Evolutionary conservation across 1,284 basidiomycete species (phyloP), one percentile per base, ranked within the genome.

Genomic region (Coriolopsis trogii): DNA sequence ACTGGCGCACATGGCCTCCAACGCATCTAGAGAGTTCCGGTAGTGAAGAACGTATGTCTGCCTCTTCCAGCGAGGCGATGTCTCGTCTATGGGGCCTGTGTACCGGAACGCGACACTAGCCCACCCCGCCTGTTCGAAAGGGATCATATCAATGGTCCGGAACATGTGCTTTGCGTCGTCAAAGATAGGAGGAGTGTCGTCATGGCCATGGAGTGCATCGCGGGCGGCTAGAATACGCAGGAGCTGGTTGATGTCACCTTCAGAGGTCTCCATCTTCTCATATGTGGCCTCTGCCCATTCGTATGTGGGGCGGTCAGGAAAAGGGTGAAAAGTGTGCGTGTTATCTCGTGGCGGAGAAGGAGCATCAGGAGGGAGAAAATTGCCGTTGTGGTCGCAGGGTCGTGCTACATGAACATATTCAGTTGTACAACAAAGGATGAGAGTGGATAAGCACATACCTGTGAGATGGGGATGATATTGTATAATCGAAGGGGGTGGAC

Each of bases 1-100:
- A 13, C 31, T 33, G 13, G 30, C 30, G 5, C 13, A 12, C 1
- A 31, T 31, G 4, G 5, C 16, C 4, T 31, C 10, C 7, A 31
- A 12, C 5, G 30, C 30, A 12, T 31, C 30, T 1, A 31, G 10
- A 6, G 30, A 12, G 10, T 31, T 3, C 13, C 30, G 10, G 4
- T 15, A 56, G 49, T 56, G 56, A 13, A 63, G 46, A 2, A 44
- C 41, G 20, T 51, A 62, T 5, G 15, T n/a, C 7, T 42, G n/a
- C 4, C 21, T 21, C 46, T 46, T 61, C 63, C 63, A 65, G 3
- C 36, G 0, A 0, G 63, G 63, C 0, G 55, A 33, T 26, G 63
- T 29, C 0, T 26, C 30, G 3, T 25, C 30, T 0, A 56, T 10
- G 1, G 48, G 33, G 3, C 59, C 60, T 1, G 25, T 21, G 38